Percentiles rank a stretch among this genome's conserved stretches.
These are phyloP conservation scores for Medicago truncatula DNA, from an alignment of 306 rosid species.

Conservation along the genomic window DNA sequence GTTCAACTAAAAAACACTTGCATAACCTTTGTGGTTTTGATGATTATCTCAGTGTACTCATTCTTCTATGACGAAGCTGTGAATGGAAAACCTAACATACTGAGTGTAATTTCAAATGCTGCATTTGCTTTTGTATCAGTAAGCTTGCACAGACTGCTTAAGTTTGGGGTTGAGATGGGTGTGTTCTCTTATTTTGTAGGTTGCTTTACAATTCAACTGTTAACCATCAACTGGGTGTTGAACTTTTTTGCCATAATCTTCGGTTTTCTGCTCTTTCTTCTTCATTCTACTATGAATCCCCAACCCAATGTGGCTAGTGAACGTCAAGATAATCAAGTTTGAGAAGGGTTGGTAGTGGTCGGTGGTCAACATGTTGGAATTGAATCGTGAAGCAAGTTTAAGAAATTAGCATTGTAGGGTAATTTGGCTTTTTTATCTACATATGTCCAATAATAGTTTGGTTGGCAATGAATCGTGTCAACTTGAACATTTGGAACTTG, in stretches of 20 bases:
- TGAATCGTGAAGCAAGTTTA: too few species aligned
- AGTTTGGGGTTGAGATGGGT: not conserved
- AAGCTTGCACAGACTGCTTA: not conserved
- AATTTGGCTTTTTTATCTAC: too few species aligned
- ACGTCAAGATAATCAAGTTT: too few species aligned
- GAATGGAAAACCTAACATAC: not conserved
- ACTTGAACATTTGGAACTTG: too few species aligned
- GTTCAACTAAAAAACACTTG: not conserved
- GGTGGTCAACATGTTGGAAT: too few species aligned
- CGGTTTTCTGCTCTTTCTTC: not conserved
- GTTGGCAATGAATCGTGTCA: too few species aligned
- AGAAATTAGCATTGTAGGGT: too few species aligned
- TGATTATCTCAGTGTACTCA: not conserved
- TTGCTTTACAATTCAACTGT: not conserved
- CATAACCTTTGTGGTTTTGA: not conserved
- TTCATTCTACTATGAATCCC: too few species aligned
- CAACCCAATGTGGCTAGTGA: too few species aligned
- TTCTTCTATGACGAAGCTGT: not conserved
- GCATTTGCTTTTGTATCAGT: conserved; percentile 7
- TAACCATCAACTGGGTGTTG: not conserved
- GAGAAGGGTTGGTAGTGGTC: too few species aligned
- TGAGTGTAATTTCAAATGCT: not conserved
- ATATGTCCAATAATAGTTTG: too few species aligned
- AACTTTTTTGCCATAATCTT: not conserved
- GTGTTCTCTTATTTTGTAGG: not conserved